Evolutionary conservation across 2,329 filamentous ascomycete genomes (phyloP).

Genomic region (Colletotrichum sp.): DNA sequence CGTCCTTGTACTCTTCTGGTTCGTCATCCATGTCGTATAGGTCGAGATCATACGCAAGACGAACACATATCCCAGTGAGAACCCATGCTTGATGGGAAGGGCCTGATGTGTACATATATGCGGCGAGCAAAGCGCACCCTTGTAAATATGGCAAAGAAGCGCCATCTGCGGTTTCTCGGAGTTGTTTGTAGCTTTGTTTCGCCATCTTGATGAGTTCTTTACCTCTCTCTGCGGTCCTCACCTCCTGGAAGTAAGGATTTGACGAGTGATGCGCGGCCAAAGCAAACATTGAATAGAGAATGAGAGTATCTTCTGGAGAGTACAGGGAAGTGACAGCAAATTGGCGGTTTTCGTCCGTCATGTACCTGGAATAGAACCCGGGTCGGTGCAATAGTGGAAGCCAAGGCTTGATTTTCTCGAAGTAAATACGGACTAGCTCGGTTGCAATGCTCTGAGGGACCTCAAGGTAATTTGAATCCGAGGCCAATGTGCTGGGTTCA

Average conservation of each 20-base stretch:
- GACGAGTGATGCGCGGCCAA: not conserved
- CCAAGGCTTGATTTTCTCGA: not conserved
- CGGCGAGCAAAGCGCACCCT: not conserved
- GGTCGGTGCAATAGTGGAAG: not conserved
- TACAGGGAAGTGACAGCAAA: not conserved
- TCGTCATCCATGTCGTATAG: not conserved
- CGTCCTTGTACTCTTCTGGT: not conserved
- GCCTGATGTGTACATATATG: not conserved
- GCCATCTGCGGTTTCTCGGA: not conserved
- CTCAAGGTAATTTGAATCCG: not conserved
- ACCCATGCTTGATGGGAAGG: not conserved
- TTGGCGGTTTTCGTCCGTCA: not conserved
- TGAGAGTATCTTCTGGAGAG: not conserved
- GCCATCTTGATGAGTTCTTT: not conserved
- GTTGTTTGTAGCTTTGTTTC: not conserved
- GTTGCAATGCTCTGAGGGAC: not conserved
- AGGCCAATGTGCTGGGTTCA: not conserved
- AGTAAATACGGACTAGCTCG: not conserved
- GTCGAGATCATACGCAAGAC: not conserved
- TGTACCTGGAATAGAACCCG: not conserved
- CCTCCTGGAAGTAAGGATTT: not conserved
- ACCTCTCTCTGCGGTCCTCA: not conserved
- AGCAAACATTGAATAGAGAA: not conserved
- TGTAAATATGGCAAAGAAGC: not conserved
- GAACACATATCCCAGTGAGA: not conserved